Conservation (phyloP, 352 stramenopile species). For the Phytophthora lateralis region DNA sequence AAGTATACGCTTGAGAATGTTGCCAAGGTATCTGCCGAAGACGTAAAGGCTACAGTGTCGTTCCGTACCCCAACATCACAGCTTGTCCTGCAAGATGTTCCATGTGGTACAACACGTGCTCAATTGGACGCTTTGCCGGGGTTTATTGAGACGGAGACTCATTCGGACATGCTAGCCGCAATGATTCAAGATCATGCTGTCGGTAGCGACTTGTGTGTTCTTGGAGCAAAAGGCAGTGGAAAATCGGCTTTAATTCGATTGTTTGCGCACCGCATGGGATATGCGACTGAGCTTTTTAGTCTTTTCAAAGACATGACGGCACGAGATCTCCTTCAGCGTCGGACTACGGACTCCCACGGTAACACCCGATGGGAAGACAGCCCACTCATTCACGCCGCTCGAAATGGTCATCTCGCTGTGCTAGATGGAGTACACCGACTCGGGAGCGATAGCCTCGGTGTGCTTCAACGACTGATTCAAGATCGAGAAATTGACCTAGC, state of each 20-base stretch:
- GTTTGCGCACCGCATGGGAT: constrained; percentile 78
- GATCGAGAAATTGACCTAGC: constrained; percentile 90
- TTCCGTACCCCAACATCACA: constrained; percentile 21
- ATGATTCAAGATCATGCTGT: constrained; percentile 87
- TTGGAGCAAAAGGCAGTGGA: constrained; percentile 83
- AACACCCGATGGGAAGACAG: constrained; percentile 94
- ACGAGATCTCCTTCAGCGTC: constrained; percentile 91
- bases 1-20: constrained; percentile 49
- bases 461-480: constrained; percentile 88
- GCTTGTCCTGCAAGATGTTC: constrained; percentile 35
- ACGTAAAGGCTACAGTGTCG: constrained; percentile 26
- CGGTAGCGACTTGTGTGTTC: constrained; percentile 77
- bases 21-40: constrained; percentile 27
- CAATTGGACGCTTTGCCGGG: constrained; percentile 34
- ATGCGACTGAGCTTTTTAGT: constrained; percentile 89
- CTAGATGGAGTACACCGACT: constrained; percentile 95
- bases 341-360: constrained; percentile 84
- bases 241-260: constrained; percentile 79
- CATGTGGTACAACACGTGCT: constrained; percentile 46
- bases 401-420: constrained; percentile 83
- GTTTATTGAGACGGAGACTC: constrained; percentile 68
- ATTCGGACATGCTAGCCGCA: constrained; percentile 50
- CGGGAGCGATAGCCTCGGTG: constrained; percentile 86
- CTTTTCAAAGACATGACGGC: constrained; percentile 95
- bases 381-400: constrained; percentile 89